These are phyloP conservation scores for Microbotryomycetes sp. DNA, from an alignment of 1,284 basidiomycete genomes.

Conservation along the genomic window DNA sequence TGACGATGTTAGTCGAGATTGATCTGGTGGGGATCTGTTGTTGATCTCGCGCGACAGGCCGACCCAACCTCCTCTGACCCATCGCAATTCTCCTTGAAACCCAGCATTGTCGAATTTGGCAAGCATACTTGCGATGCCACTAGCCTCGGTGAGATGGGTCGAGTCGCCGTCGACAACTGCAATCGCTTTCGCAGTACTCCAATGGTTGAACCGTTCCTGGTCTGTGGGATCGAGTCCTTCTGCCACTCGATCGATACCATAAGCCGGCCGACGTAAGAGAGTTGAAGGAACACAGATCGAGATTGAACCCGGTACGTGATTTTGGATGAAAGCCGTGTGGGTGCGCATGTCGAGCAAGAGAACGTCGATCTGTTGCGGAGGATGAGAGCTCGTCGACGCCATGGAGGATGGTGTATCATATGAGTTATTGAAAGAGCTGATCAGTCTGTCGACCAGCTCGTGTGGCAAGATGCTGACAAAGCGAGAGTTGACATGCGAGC, in stretches of 20 bases:
- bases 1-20: not conserved
- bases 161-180: conserved; percentile 79
- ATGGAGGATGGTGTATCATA: not conserved
- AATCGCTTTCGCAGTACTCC: conserved; percentile 55
- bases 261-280: conserved; percentile 78
- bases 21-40: not conserved
- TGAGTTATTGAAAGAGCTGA: not conserved
- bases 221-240: conserved; percentile 62
- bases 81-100: conserved; percentile 59
- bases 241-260: conserved; percentile 64
- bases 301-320: conserved; percentile 64
- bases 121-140: conserved; percentile 69
- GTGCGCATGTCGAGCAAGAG: conserved; percentile 83
- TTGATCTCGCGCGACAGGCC: conserved; percentile 46
- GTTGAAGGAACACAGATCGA: conserved; percentile 90
- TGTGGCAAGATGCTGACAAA: not conserved
- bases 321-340: conserved; percentile 58
- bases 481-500: not conserved
- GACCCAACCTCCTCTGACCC: conserved; percentile 73
- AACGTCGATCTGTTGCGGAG: conserved; percentile 10
- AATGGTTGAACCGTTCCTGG: conserved; percentile 39
- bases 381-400: not conserved
- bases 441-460: not conserved
- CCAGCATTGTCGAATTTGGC: conserved; percentile 72
- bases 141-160: conserved; percentile 53